Base-by-base conservation (phyloP, 2,329 filamentous ascomycete species). In the Alternaria dauci region DNA sequence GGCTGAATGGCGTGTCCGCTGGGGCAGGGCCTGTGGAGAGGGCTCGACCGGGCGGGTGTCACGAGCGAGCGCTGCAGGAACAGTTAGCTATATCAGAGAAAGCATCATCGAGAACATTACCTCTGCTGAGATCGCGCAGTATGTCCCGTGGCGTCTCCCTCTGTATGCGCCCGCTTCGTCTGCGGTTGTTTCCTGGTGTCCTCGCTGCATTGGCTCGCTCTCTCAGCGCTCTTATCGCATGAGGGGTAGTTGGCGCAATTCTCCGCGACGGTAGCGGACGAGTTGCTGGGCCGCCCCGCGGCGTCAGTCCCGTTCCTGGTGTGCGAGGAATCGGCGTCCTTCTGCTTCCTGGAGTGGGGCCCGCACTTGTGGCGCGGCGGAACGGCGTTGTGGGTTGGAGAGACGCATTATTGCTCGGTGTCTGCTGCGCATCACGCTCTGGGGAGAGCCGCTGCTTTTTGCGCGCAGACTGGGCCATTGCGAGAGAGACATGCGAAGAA, bases 141-240 rank as follows among this genome's bases (percentile, higher is more conserved):
- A 85, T 81, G 68, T 86, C 84, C 65, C 86, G 82, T 5, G 85
- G 85, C 7, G 85, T 87, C 70, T 87, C 85, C 41, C 84, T 76
- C 67, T 84, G 81, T 55, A 83, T 65, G 34, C 83, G 77, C 26
- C 81, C 81, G 61, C 84, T 86, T 61, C 76, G 71, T 61, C 82
- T 79, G 55, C 84, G 74, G 46, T 82, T 79, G 66, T 84, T 79
- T 12, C 83, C 80, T 20, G 84, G 83, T 2, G 84, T 85, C 63
- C 81, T 81, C 5, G 81, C 82, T 12, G 83, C 83, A 66, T 79
- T 76, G 54, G 75, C 78, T 51, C 85, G 83, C 66, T 85, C 82
- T 72, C 86, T 82, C 28, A 86, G 77, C 9, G 85, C 85, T 42
- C 83, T 80, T 57, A 86, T 80, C 26, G 83, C 84, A 78, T 86